These are phyloP conservation scores for Yarrowia deformans DNA, from an alignment of 805 yeast species.

Conservation along the genomic window DNA sequence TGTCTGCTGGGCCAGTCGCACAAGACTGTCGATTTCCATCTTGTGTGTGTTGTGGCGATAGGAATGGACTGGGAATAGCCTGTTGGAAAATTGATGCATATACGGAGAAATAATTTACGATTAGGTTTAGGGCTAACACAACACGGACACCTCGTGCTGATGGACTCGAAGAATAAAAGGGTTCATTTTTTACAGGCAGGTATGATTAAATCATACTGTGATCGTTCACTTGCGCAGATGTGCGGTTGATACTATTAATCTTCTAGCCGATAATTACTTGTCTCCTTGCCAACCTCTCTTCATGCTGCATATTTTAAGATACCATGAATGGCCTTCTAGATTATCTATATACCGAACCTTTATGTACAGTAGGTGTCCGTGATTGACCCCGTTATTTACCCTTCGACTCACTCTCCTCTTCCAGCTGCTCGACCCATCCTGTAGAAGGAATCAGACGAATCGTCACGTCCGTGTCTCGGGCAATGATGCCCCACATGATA, in stretches of 20 bases:
- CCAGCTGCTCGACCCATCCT: neutral
- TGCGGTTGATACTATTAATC: too few species aligned
- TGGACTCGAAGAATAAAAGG: too few species aligned
- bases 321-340: neutral
- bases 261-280: too few species aligned
- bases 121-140: slow-evolving; percentile 32
- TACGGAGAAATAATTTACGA: slow-evolving; percentile 36
- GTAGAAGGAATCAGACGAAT: slow-evolving; percentile 24
- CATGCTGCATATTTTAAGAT: too few species aligned
- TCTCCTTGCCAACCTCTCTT: neutral
- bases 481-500: slow-evolving; percentile 15
- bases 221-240: too few species aligned
- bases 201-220: too few species aligned
- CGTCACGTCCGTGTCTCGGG: slow-evolving; percentile 18
- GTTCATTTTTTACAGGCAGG: too few species aligned
- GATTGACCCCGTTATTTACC: too few species aligned
- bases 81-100: slow-evolving; percentile 27
- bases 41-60: slow-evolving; percentile 17
- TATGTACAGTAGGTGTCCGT: slow-evolving; percentile 14
- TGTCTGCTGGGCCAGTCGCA: slow-evolving; percentile 46
- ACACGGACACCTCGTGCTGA: too few species aligned
- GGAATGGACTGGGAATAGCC: neutral
- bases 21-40: slow-evolving; percentile 36
- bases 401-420: slow-evolving; percentile 6
- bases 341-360: slow-evolving; percentile 6